Percentiles rank a stretch among this genome's conserved stretches.
Conservation (phyloP, 805 yeast species). For the Cyberlindnera subsufficiens region DNA sequence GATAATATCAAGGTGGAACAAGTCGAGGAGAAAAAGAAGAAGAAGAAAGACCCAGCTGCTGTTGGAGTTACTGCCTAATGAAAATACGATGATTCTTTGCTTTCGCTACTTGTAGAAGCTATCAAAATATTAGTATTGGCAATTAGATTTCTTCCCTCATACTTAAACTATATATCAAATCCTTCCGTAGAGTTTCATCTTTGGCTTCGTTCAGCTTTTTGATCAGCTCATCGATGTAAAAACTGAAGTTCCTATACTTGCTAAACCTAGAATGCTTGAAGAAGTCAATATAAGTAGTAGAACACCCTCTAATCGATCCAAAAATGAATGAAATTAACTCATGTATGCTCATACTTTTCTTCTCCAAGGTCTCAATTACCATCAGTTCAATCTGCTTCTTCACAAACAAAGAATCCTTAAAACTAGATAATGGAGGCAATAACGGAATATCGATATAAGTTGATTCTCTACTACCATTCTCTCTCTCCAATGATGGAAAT, state of each 20-base stretch:
- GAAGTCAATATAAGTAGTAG: conserved; percentile 18
- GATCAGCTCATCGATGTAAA: conserved; percentile 18
- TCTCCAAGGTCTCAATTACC: conserved; percentile 14
- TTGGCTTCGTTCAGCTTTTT: conserved; percentile 7
- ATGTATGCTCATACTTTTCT: conserved; percentile 3
- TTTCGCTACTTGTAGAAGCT: neutral
- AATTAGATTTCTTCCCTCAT: conserved; percentile 7
- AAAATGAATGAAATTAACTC: conserved; percentile 16
- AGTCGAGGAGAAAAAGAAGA: conserved; percentile 74
- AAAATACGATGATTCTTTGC: neutral
- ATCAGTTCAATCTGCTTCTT: conserved; percentile 31
- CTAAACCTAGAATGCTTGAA: conserved; percentile 18
- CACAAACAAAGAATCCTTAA: conserved; percentile 29
- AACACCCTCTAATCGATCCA: conserved; percentile 19
- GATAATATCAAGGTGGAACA: conserved; percentile 85
- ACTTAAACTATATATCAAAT: conserved; percentile 9
- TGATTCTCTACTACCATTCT: neutral
- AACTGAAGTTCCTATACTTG: conserved; percentile 20
- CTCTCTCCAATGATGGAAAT: neutral
- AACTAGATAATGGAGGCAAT: conserved; percentile 29
- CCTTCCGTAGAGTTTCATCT: conserved; percentile 8
- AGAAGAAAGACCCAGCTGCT: conserved; percentile 31
- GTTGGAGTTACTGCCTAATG: neutral
- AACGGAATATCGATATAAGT: conserved; percentile 23
- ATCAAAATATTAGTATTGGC: neutral